Conservation (phyloP, 2,329 filamentous ascomycete genomes). For the Polytolypa hystricis region DNA sequence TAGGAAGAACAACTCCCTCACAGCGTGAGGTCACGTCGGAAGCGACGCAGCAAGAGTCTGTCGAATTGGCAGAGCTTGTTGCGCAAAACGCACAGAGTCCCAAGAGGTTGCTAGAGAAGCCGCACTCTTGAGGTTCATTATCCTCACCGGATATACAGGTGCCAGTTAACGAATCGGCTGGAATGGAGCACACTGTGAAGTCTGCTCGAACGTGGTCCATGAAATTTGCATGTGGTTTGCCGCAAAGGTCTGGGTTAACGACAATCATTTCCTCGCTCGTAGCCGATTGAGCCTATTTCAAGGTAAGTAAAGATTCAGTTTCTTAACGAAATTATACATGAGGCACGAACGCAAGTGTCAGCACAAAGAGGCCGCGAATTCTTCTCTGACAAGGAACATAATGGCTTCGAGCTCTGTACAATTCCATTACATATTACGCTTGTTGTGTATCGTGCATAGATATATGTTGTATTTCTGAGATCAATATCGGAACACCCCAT, state of each 20-base stretch:
- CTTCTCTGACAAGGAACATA: slow-evolving; percentile 55
- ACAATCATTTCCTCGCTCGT: slow-evolving; percentile 80
- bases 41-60: slow-evolving; percentile 87
- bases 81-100: slow-evolving; percentile 84
- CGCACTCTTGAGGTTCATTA: slow-evolving; percentile 83
- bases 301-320: slow-evolving; percentile 12
- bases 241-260: slow-evolving; percentile 62
- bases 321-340: slow-evolving; percentile 3
- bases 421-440: slow-evolving; percentile 89
- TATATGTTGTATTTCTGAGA: slow-evolving; percentile 62
- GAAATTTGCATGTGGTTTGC: slow-evolving; percentile 52
- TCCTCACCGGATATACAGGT: slow-evolving; percentile 62
- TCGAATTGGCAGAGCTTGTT: slow-evolving; percentile 74
- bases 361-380: slow-evolving; percentile 72
- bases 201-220: slow-evolving; percentile 76
- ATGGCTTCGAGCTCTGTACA: slow-evolving; percentile 70
- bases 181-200: slow-evolving; percentile 78
- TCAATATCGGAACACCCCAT: slow-evolving; percentile 73
- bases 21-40: slow-evolving; percentile 66
- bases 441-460: slow-evolving; percentile 88
- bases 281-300: slow-evolving; percentile 60
- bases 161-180: slow-evolving; percentile 63
- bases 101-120: slow-evolving; percentile 58
- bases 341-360: slow-evolving; percentile 62
- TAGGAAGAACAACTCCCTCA: slow-evolving; percentile 63